Evolutionary conservation across 2,329 filamentous ascomycete genomes (phyloP), one percentile per base, ranked within the genome.

Genomic region (Talaromyces rugulosus): DNA sequence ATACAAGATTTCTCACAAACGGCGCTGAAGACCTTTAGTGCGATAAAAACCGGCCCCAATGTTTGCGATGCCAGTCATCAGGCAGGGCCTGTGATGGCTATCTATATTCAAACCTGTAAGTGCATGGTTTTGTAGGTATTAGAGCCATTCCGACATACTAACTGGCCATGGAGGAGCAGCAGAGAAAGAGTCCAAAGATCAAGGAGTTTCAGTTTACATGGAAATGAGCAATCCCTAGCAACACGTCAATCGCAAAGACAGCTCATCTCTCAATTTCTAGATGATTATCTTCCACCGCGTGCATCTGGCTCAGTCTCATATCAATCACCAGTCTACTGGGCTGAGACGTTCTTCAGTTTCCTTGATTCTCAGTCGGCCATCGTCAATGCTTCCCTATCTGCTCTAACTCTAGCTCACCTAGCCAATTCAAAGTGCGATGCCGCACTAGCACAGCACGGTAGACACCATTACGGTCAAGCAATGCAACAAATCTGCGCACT

Each of bases 211-310:
- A 51, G 4, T 51, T 2, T 8, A 28, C 12, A 40, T 28, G 31
- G 14, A 18, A 40, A 27, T 30, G 34, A 56, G 28, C 31, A 56
- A 56, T 56, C 31, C 23, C n/a, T 56, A 3, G 12, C 54, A 40
- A 14, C 14, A 2, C 33, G 7, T 16, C 54, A 56, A 36, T 40
- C 16, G 31, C 54, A 42, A 34, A 40, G 14, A 28, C 33, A 36
- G 34, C 16, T 56, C 18, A 36, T 56, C 34, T 56, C 54, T 16
- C 34, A 56, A 14, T 56, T 56, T 23, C n/a, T 56, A 8, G 9
- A 40, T 36, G 54, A 56, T 23, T 56, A 56, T 56, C 34, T 56
- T 16, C 54, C 54, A 28, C 54, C 54, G 27, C n/a, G 6, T 36
- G 31, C 31, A 14, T 56, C 54, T 36, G 11, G 33, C 18, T 36